phyloP scores from a whole-genome alignment of 495 filamentous ascomycete genomes.

The Tetracladium marchalianum region DNA sequence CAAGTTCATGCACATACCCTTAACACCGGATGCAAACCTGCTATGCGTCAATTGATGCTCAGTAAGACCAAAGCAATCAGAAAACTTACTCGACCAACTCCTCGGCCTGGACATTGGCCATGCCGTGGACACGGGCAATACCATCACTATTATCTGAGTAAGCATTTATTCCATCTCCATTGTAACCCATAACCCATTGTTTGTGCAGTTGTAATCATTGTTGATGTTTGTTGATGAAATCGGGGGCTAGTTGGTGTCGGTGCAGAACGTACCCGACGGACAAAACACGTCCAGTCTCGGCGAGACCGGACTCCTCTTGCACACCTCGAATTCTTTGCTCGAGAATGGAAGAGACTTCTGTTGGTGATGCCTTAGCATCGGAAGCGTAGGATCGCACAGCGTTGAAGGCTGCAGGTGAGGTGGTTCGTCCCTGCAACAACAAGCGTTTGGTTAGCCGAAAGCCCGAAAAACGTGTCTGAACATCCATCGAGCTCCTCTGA shows the following conservation, averaged over 20 bases:
- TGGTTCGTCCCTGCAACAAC: conserved; percentile 65
- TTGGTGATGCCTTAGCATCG: conserved; percentile 84
- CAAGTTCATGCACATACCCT: conserved; percentile 99
- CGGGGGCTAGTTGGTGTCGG: conserved; percentile 2
- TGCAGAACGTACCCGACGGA: conserved; percentile 84
- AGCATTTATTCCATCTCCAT: conserved; percentile 10
- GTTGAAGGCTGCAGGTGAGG: conserved; percentile 66
- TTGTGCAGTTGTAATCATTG: conserved; percentile 1
- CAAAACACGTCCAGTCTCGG: conserved; percentile 97
- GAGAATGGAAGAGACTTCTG: conserved; percentile 97
- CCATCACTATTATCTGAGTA: conserved; percentile 65
- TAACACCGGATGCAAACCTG: conserved; percentile 98
- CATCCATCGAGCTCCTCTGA: conserved; percentile 21
- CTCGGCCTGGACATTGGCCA: conserved; percentile 99
- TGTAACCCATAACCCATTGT: not conserved
- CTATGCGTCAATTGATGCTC: conserved; percentile 12
- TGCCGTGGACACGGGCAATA: conserved; percentile 99
- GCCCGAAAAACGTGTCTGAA: conserved; percentile 26
- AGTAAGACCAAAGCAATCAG: not conserved
- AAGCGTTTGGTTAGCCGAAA: conserved; percentile 40
- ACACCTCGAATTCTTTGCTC: conserved; percentile 98
- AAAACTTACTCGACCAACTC: conserved; percentile 96
- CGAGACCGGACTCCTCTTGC: conserved; percentile 88
- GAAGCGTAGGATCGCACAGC: conserved; percentile 74
- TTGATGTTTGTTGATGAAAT: conserved; percentile 11